phyloP scores from a whole-genome alignment of 768 basidiomycete genomes.

The Chlorophyllum brunneum region DNA sequence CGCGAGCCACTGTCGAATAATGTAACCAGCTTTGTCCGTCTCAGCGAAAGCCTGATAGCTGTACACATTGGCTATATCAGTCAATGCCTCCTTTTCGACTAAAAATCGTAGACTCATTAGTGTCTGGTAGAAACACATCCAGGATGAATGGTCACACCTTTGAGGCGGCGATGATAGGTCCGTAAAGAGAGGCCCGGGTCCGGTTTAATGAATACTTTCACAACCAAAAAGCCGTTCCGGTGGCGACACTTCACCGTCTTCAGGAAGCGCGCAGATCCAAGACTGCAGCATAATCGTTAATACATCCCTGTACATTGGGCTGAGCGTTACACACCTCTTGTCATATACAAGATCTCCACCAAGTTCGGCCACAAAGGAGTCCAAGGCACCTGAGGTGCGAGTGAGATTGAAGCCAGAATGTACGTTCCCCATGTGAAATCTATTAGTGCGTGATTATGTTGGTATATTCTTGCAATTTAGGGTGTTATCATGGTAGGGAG shows the following conservation, averaged over 20 bases:
- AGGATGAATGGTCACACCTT: constrained; percentile 45
- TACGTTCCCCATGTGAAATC: constrained; percentile 64
- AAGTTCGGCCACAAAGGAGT: constrained; percentile 88
- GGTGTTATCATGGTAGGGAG: constrained; percentile 6
- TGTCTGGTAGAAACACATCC: neutral
- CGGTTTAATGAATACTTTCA: constrained; percentile 95
- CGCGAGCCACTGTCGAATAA: constrained; percentile 91
- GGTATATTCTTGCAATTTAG: neutral
- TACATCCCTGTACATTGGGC: neutral
- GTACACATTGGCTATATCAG: constrained; percentile 85
- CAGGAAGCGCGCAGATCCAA: constrained; percentile 64
- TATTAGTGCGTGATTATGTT: neutral
- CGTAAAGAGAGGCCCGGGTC: constrained; percentile 80
- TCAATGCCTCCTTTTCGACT: constrained; percentile 85
- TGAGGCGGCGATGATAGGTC: constrained; percentile 72
- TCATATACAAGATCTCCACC: constrained; percentile 87
- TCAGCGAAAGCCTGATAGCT: constrained; percentile 88
- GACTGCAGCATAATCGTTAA: constrained; percentile 30
- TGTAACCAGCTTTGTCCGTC: constrained; percentile 94
- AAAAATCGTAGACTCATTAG: neutral
- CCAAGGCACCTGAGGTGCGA: constrained; percentile 75
- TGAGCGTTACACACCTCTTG: constrained; percentile 59
- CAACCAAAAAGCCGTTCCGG: constrained; percentile 75
- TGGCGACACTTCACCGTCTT: constrained; percentile 91
- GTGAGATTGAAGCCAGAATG: constrained; percentile 70